These are phyloP conservation scores for Fusarium torreyae DNA, from an alignment of 2,329 filamentous ascomycete genomes.

Conservation along the genomic window DNA sequence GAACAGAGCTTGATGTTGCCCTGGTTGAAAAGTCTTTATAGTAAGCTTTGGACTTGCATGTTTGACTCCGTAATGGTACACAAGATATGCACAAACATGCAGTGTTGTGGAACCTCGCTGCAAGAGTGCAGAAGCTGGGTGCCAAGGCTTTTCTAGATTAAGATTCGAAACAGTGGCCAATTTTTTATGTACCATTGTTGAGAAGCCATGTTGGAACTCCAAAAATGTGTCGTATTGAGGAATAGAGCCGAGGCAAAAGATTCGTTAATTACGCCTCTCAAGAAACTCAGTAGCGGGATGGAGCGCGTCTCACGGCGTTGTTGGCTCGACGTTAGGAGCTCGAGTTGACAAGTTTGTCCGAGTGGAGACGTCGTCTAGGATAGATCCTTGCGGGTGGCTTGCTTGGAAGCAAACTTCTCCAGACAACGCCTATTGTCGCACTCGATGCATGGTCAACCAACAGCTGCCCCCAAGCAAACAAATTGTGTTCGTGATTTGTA, in stretches of 20 bases:
- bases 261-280: not conserved
- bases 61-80: slow-evolving; percentile 20
- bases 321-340: slow-evolving; percentile 16
- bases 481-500: slow-evolving; percentile 8
- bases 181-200: slow-evolving; percentile 8
- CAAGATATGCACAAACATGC: slow-evolving; percentile 25
- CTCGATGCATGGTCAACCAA: slow-evolving; percentile 25
- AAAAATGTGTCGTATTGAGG: not conserved
- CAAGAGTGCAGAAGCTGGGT: slow-evolving; percentile 11
- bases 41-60: slow-evolving; percentile 33
- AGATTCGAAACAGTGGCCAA: slow-evolving; percentile 8
- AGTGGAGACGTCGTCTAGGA: slow-evolving; percentile 27
- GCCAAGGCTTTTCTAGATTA: slow-evolving; percentile 7
- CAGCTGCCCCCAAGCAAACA: slow-evolving; percentile 28
- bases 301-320: slow-evolving; percentile 19
- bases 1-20: slow-evolving; percentile 1
- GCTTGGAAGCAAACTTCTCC: slow-evolving; percentile 34
- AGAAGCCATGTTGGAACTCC: not conserved
- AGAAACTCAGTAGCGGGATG: slow-evolving; percentile 30
- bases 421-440: slow-evolving; percentile 12
- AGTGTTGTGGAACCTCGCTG: slow-evolving; percentile 31
- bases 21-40: slow-evolving; percentile 38
- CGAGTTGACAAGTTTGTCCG: slow-evolving; percentile 14
- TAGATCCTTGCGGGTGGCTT: slow-evolving; percentile 39
- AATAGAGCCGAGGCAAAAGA: not conserved